Evolutionary conservation across 805 yeast species (phyloP).

Genomic region (Barnettozyma sucrosica): DNA sequence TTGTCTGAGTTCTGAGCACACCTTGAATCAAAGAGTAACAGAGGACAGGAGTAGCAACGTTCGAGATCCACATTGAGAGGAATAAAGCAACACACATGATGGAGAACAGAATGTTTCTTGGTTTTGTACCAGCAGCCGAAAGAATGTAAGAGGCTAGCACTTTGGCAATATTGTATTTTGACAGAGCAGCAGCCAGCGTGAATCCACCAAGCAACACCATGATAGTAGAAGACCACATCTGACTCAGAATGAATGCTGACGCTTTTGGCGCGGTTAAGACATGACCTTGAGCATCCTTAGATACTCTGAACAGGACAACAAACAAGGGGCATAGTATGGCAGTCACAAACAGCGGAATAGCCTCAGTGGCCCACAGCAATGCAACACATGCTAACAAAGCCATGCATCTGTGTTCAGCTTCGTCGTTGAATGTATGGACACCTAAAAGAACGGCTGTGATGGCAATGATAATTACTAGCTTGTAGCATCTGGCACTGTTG

Average conservation of each 20-base stretch:
- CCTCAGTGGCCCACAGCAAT: slow-evolving; percentile 91
- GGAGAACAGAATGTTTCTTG: slow-evolving; percentile 66
- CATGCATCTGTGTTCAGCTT: slow-evolving; percentile 56
- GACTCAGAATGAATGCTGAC: slow-evolving; percentile 56
- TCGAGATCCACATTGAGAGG: slow-evolving; percentile 91
- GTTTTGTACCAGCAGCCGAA: slow-evolving; percentile 76
- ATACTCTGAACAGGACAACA: slow-evolving; percentile 62
- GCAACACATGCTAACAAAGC: slow-evolving; percentile 61
- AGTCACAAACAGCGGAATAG: slow-evolving; percentile 89
- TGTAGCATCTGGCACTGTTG: slow-evolving; percentile 42
- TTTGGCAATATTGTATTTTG: slow-evolving; percentile 86
- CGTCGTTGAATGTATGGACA: slow-evolving; percentile 57
- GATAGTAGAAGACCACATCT: slow-evolving; percentile 95
- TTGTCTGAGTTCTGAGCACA: slow-evolving; percentile 68
- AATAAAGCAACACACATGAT: slow-evolving; percentile 83
- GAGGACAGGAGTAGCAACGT: slow-evolving; percentile 94
- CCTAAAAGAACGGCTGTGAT: slow-evolving; percentile 50
- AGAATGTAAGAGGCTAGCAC: slow-evolving; percentile 81
- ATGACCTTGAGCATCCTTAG: slow-evolving; percentile 46
- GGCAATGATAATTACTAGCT: slow-evolving; percentile 41
- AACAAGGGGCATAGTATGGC: slow-evolving; percentile 78
- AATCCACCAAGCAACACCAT: slow-evolving; percentile 88
- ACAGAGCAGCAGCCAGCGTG: slow-evolving; percentile 86
- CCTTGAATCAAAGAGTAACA: slow-evolving; percentile 87
- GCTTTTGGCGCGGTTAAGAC: slow-evolving; percentile 64